A percentile compares a stretch with the other conserved stretches of the same genome.
phyloP scores from a whole-genome alignment of 1,284 basidiomycete species.

The Apiotrichum sp. region DNA sequence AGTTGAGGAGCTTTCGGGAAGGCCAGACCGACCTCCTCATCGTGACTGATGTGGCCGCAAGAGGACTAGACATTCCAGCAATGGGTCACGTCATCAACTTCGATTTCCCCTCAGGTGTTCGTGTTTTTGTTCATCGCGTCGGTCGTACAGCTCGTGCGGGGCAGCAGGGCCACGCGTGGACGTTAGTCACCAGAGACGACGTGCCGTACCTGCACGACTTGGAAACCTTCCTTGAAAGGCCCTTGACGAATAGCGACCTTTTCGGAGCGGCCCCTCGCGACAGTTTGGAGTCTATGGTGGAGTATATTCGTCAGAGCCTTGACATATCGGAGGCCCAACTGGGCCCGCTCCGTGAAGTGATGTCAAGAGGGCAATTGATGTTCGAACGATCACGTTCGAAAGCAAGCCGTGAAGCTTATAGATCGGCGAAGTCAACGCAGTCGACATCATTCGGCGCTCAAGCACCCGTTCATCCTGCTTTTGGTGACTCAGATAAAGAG shows the following conservation, averaged over 20 bases:
- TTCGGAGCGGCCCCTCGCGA: conserved; percentile 81
- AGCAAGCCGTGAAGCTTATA: conserved; percentile 74
- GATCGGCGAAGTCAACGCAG: conserved; percentile 1
- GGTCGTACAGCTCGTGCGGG: conserved; percentile 95
- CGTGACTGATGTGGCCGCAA: conserved; percentile 95
- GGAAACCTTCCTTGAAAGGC: conserved; percentile 77
- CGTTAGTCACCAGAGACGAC: conserved; percentile 78
- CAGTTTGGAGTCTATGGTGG: conserved; percentile 72
- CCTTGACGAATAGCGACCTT: conserved; percentile 51
- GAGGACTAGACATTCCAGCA: conserved; percentile 60
- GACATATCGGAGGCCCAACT: conserved; percentile 61
- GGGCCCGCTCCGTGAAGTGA: conserved; percentile 71
- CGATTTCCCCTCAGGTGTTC: conserved; percentile 88
- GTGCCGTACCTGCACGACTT: conserved; percentile 87
- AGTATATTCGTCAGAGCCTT: conserved; percentile 68
- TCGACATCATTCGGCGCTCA: background rate
- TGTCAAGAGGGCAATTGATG: conserved; percentile 84
- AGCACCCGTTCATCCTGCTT: conserved; percentile 4
- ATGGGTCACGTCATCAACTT: conserved; percentile 96
- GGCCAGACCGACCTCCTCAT: conserved; percentile 79
- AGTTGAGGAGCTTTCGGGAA: conserved; percentile 86
- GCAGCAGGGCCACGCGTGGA: conserved; percentile 92
- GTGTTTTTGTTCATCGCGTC: conserved; percentile 94
- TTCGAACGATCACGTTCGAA: conserved; percentile 91
- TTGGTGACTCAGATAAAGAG: conserved; percentile 1